These are phyloP conservation scores for Lipomyces chichibuensis DNA, from an alignment of 805 yeast genomes.

Conservation along the genomic window DNA sequence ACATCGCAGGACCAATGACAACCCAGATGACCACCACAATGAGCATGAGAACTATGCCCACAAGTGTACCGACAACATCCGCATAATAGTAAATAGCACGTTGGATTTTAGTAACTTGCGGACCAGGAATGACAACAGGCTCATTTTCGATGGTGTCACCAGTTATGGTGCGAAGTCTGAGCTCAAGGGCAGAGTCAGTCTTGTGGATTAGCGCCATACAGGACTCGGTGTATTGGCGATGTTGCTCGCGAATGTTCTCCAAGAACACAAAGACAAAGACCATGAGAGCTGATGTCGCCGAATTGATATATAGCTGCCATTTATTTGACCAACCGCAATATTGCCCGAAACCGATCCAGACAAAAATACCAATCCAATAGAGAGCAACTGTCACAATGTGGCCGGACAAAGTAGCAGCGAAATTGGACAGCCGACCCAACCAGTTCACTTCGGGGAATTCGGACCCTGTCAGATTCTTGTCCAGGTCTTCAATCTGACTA, in stretches of 20 bases:
- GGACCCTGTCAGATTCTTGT: no score
- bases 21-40: conserved; percentile 48
- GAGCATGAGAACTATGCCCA: conserved; percentile 46
- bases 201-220: not conserved
- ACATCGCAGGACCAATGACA: conserved; percentile 46
- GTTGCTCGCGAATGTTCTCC: conserved; percentile 49
- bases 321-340: conserved; percentile 42
- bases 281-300: conserved; percentile 49
- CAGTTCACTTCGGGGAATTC: no score
- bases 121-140: conserved; percentile 39
- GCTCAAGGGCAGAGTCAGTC: conserved; percentile 10
- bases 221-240: conserved; percentile 42
- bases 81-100: conserved; percentile 48
- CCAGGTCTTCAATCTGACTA: no score
- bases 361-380: conserved; percentile 48
- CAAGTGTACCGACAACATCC: conserved; percentile 50
- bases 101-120: conserved; percentile 37
- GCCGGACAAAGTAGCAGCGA: conserved; percentile 42
- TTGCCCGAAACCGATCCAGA: conserved; percentile 49
- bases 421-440: conserved; percentile 16
- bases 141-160: conserved; percentile 8
- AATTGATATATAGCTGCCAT: conserved; percentile 51
- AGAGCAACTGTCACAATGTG: conserved; percentile 43
- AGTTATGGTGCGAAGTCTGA: conserved; percentile 9
- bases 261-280: conserved; percentile 47